A percentile compares a stretch with the other conserved stretches of the same genome.
These are phyloP conservation scores for Dothistroma pini DNA, from an alignment of 2,329 filamentous ascomycete genomes.

Conservation along the genomic window DNA sequence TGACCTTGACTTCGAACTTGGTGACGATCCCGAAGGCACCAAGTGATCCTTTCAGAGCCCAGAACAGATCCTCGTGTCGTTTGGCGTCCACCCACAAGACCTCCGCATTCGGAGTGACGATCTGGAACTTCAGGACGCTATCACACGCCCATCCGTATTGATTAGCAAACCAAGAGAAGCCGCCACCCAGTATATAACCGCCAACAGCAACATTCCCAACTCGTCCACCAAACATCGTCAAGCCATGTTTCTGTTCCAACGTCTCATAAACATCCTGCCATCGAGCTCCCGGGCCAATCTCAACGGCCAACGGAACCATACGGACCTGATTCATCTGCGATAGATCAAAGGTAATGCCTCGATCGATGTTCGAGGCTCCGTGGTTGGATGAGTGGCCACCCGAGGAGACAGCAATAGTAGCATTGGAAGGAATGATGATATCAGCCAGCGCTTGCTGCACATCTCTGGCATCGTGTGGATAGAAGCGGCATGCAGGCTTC, in stretches of 20 bases:
- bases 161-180: conserved; percentile 49
- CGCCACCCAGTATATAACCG: conserved; percentile 45
- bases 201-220: conserved; percentile 44
- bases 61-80: conserved; percentile 27
- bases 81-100: conserved; percentile 20
- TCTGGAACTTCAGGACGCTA: conserved; percentile 21
- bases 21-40: conserved; percentile 29
- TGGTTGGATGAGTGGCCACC: conserved; percentile 27
- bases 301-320: conserved; percentile 13
- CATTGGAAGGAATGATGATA: conserved; percentile 17
- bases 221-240: conserved; percentile 45
- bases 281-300: conserved; percentile 43
- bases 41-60: conserved; percentile 27
- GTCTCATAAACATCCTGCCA: conserved; percentile 44
- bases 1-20: conserved; percentile 21
- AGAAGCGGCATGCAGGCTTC: conserved; percentile 18
- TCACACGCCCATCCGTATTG: conserved; percentile 49
- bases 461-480: conserved; percentile 13
- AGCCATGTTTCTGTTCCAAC: conserved; percentile 38
- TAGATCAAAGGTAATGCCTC: conserved; percentile 30
- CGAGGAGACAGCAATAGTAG: conserved; percentile 26
- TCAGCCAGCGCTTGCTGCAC: conserved; percentile 21
- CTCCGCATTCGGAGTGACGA: conserved; percentile 26
- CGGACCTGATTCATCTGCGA: conserved; percentile 17
- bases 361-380: conserved; percentile 26